Conservation (phyloP, 1,284 basidiomycete genomes). For the Peniophora sp. region DNA sequence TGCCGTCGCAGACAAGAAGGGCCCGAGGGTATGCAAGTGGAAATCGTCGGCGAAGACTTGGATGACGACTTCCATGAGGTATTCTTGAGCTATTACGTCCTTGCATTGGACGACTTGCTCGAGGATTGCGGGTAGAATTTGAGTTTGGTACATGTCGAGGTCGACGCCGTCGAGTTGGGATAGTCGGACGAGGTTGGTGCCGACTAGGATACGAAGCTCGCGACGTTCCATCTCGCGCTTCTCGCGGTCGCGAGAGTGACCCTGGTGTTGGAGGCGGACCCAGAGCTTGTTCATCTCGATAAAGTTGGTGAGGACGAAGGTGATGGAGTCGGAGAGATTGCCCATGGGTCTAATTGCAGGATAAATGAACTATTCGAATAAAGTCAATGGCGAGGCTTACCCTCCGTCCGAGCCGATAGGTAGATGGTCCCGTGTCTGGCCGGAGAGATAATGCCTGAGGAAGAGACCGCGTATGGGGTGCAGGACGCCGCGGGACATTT, state of each 20-base stretch:
- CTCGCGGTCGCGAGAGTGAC: slow-evolving; percentile 90
- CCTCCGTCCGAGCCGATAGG: slow-evolving; percentile 78
- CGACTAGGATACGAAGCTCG: slow-evolving; percentile 89
- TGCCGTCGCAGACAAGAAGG: slow-evolving; percentile 89
- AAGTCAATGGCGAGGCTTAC: slow-evolving; percentile 58
- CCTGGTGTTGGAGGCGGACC: slow-evolving; percentile 94
- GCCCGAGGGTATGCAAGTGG: slow-evolving; percentile 86
- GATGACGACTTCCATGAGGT: slow-evolving; percentile 97
- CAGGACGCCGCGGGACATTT: slow-evolving; percentile 93
- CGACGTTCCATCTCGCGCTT: slow-evolving; percentile 91
- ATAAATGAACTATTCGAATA: too few species aligned
- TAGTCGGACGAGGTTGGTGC: slow-evolving; percentile 90
- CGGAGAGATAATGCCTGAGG: slow-evolving; percentile 88
- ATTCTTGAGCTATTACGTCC: slow-evolving; percentile 95
- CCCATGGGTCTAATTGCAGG: slow-evolving; percentile 60
- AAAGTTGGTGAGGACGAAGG: slow-evolving; percentile 93
- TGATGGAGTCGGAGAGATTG: slow-evolving; percentile 87
- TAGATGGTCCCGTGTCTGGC: slow-evolving; percentile 90
- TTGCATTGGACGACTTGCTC: slow-evolving; percentile 97
- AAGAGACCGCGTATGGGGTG: slow-evolving; percentile 92
- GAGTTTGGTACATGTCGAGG: slow-evolving; percentile 78
- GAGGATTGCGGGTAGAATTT: slow-evolving; percentile 82
- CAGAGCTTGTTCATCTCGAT: slow-evolving; percentile 99
- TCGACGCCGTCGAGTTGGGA: slow-evolving; percentile 93
- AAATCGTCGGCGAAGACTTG: slow-evolving; percentile 98